Conservation (phyloP, 2,329 filamentous ascomycete species). For the Fusarium tjaetaba region DNA sequence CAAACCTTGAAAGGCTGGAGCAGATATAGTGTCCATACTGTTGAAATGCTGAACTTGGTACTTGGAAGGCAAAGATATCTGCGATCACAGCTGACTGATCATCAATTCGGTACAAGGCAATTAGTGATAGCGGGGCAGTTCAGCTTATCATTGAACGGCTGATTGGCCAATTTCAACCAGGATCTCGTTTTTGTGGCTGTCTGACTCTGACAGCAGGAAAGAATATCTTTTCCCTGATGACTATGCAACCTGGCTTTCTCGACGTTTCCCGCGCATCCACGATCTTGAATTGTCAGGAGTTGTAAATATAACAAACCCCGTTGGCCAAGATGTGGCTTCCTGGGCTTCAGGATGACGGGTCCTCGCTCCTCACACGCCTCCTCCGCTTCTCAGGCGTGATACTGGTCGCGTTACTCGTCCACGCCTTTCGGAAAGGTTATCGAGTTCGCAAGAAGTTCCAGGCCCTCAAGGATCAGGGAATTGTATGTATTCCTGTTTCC, state of each 20-base stretch:
- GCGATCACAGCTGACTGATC: background rate
- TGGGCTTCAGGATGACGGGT: background rate
- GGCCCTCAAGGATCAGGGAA: constrained; percentile 2
- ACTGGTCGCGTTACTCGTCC: background rate
- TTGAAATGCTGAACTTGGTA: background rate
- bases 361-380: background rate
- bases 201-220: background rate
- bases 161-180: background rate
- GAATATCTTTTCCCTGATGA: background rate
- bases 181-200: background rate
- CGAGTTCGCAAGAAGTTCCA: constrained; percentile 11
- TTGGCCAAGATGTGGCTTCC: background rate
- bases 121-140: background rate
- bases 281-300: background rate
- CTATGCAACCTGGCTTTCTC: background rate
- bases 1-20: background rate
- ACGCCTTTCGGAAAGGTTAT: constrained; percentile 11
- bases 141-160: background rate
- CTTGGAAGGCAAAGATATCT: background rate
- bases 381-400: constrained; percentile 2
- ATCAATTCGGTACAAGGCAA: background rate
- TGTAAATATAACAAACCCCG: too few relatives aligned
- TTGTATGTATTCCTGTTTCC: background rate
- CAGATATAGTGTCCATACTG: background rate
- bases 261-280: background rate